Evolutionary conservation across 2,329 filamentous ascomycete species (phyloP).

Genomic region (Pseudogymnoascus sp.): DNA sequence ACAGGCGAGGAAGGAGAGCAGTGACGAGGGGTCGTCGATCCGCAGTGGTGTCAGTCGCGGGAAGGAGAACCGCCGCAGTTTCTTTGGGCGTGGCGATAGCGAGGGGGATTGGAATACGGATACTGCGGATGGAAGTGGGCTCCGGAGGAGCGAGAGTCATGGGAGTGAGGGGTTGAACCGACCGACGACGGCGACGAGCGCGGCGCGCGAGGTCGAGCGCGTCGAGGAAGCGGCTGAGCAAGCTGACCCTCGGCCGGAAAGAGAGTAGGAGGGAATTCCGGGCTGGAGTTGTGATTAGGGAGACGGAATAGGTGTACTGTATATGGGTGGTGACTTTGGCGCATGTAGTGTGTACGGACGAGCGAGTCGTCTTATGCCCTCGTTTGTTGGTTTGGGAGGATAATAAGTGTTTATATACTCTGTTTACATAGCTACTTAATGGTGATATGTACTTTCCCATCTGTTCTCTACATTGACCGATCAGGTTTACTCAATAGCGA

Average conservation of each 20-base stretch:
- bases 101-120: constrained; percentile 9
- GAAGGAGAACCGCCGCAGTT: constrained; percentile 20
- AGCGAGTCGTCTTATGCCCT: neutral
- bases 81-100: constrained; percentile 16
- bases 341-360: neutral
- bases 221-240: constrained; percentile 28
- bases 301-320: constrained; percentile 13
- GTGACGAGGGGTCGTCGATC: constrained; percentile 10
- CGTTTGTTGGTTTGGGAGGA: neutral
- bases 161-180: constrained; percentile 11
- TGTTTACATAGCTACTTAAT: neutral
- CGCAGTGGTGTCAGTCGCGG: constrained; percentile 9
- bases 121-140: constrained; percentile 8
- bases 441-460: neutral
- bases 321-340: neutral
- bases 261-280: constrained; percentile 28
- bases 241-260: constrained; percentile 31
- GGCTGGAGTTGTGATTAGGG: constrained; percentile 24
- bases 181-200: constrained; percentile 18
- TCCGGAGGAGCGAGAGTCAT: neutral
- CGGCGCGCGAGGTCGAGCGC: constrained; percentile 26
- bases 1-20: constrained; percentile 12
- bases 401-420: neutral
- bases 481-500: neutral
- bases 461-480: neutral